Conservation (phyloP, 1,284 basidiomycete genomes). For the Puccinia brachypodii region DNA sequence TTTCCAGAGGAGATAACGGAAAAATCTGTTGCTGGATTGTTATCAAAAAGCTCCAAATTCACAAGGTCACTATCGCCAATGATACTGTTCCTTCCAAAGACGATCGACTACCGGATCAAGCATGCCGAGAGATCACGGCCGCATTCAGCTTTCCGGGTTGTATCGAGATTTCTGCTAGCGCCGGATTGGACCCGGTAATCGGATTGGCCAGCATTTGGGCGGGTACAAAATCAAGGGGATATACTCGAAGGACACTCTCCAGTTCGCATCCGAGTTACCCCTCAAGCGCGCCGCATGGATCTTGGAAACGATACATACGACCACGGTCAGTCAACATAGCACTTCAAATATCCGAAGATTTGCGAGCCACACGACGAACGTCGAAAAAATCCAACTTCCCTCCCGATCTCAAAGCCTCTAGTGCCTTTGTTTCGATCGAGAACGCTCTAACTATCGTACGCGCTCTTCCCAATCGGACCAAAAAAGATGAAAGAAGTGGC, state of each 20-base stretch:
- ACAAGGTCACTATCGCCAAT: constrained; percentile 2
- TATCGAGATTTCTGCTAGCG: constrained; percentile 41
- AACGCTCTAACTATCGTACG: constrained; percentile 7
- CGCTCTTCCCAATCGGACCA: background rate
- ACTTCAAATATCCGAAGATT: constrained; percentile 24
- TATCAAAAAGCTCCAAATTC: constrained; percentile 31
- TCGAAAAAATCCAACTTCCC: background rate
- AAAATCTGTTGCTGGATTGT: constrained; percentile 40
- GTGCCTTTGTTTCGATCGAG: constrained; percentile 27
- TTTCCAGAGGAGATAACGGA: constrained; percentile 35
- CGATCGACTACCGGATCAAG: background rate
- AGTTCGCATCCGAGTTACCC: background rate
- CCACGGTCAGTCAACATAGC: constrained; percentile 40
- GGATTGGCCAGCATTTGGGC: constrained; percentile 42
- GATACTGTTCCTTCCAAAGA: background rate
- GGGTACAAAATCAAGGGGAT: background rate
- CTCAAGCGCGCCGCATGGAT: background rate
- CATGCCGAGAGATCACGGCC: background rate
- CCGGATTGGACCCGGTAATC: constrained; percentile 38
- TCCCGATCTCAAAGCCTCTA: constrained; percentile 5
- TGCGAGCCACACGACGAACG: background rate
- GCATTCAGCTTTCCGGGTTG: constrained; percentile 37
- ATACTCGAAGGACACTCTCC: background rate
- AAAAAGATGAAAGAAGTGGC: background rate
- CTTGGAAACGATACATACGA: constrained; percentile 28